Conservation (phyloP, 179 eudicot species). For the Spinacia oleracea region DNA sequence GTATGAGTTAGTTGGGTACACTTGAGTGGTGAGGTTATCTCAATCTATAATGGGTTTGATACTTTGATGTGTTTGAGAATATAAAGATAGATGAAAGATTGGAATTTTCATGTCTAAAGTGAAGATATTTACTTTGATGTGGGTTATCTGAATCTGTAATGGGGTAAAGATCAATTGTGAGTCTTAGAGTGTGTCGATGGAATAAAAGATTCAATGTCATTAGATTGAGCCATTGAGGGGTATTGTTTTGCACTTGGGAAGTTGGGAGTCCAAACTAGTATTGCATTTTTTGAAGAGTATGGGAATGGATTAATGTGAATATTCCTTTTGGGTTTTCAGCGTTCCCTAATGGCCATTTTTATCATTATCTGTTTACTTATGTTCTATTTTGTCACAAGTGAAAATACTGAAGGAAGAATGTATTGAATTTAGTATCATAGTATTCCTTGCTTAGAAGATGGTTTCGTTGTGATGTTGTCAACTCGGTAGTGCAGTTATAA, state of each 20-base stretch:
- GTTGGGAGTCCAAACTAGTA: not conserved
- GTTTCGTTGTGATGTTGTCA: too few species aligned
- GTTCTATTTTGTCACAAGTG: not conserved
- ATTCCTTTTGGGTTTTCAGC: not conserved
- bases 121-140: constrained; percentile 5
- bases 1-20: not conserved
- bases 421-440: not conserved
- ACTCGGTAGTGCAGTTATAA: not conserved
- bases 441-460: not conserved
- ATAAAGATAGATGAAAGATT: not conserved
- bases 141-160: too few species aligned
- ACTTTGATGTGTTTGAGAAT: not conserved
- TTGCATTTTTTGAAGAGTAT: not conserved
- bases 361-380: not conserved
- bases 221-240: not conserved
- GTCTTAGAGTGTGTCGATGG: not conserved
- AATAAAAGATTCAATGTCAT: constrained; percentile 5
- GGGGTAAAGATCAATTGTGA: not conserved
- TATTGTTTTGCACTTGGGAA: not conserved
- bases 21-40: constrained; percentile 9
- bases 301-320: not conserved
- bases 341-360: not conserved
- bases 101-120: not conserved
- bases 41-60: not conserved
- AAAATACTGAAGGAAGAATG: not conserved